Conservation (phyloP, 495 filamentous ascomycete genomes). For the Podospora pseudocomata region DNA sequence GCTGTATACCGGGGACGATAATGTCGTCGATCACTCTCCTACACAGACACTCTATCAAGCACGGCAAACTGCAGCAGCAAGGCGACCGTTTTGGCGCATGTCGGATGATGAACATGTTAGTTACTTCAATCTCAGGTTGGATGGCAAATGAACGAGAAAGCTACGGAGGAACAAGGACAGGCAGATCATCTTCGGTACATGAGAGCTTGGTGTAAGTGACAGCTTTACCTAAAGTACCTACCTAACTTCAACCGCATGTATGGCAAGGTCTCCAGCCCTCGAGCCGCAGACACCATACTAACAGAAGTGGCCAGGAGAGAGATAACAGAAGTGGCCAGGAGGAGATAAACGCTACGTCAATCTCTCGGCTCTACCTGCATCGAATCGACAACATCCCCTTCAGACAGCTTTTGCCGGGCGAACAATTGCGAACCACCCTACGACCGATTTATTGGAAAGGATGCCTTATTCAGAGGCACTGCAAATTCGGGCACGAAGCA, state of each 20-base stretch:
- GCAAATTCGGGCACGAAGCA: background rate
- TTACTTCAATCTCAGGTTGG: background rate
- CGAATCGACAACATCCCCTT: background rate
- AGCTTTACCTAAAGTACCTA: background rate
- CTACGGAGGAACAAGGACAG: background rate
- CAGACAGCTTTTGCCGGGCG: background rate
- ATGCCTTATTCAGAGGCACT: background rate
- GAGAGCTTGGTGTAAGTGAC: background rate
- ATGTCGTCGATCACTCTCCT: background rate
- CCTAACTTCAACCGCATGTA: background rate
- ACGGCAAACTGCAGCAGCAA: background rate
- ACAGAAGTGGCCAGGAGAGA: background rate
- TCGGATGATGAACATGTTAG: background rate
- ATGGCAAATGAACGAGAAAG: background rate
- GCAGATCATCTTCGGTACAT: background rate
- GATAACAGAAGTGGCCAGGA: too few relatives aligned
- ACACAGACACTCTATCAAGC: background rate
- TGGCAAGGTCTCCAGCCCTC: background rate
- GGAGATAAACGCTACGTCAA: too few relatives aligned
- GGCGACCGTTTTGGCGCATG: background rate
- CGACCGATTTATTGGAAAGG: background rate
- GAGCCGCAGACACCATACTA: background rate
- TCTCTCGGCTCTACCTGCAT: background rate
- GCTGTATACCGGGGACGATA: background rate
- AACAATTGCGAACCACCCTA: background rate